A percentile compares a stretch with the other conserved stretches of the same genome.
phyloP scores from a whole-genome alignment of 306 rosid genomes.

The Trifolium dubium region DNA sequence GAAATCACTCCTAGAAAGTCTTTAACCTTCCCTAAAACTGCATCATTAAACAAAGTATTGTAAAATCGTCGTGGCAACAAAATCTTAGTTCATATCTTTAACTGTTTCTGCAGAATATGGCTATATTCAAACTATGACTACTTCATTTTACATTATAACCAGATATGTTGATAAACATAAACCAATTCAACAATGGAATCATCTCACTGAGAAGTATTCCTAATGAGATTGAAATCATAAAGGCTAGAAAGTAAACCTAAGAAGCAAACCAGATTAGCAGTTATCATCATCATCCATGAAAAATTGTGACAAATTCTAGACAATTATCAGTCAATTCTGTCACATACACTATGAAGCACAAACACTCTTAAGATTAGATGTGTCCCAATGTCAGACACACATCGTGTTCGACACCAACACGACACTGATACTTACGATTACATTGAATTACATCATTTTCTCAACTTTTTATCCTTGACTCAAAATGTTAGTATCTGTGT shows the following conservation, averaged over 20 bases:
- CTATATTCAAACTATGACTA: neutral
- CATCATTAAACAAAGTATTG: slow-evolving; percentile 19
- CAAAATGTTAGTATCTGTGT: too few species aligned
- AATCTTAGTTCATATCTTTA: neutral
- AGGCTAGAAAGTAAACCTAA: neutral
- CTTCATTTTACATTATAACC: slow-evolving; percentile 13
- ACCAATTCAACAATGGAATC: slow-evolving; percentile 23
- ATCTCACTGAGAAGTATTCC: too few species aligned
- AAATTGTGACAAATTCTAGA: too few species aligned
- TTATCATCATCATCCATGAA: too few species aligned
- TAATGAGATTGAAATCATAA: neutral
- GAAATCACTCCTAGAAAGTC: slow-evolving; percentile 75
- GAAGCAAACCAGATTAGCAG: neutral
- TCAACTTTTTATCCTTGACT: too few species aligned
- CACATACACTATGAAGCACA: too few species aligned
- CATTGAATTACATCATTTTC: too few species aligned
- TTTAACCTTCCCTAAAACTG: slow-evolving; percentile 50
- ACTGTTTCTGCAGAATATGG: neutral
- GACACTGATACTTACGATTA: too few species aligned
- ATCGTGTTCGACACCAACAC: too few species aligned
- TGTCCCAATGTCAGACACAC: too few species aligned
- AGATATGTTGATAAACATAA: neutral
- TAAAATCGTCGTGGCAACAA: neutral
- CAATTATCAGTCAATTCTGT: too few species aligned
- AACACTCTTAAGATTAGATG: too few species aligned